Conservation (phyloP, 495 filamentous ascomycete species). For the Penicillium turbatum region DNA sequence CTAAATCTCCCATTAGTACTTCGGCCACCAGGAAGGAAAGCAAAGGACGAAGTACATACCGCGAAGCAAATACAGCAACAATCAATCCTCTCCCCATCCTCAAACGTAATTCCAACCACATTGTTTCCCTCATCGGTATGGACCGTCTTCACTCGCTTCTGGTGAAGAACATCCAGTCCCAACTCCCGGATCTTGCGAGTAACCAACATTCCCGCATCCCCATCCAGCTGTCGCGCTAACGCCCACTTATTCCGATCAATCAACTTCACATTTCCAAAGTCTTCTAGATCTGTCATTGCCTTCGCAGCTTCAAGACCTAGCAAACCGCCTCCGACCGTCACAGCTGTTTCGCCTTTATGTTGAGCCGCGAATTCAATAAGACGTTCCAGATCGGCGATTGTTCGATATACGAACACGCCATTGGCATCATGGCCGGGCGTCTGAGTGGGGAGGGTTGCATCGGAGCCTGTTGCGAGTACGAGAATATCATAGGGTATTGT, state of each 20-base stretch:
- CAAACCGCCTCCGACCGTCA: constrained; percentile 86
- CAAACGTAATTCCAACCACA: constrained; percentile 74
- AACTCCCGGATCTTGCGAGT: constrained; percentile 75
- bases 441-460: constrained; percentile 74
- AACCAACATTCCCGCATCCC: constrained; percentile 78
- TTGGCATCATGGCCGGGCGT: constrained; percentile 82
- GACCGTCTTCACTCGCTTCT: constrained; percentile 71
- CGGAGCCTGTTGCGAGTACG: constrained; percentile 87
- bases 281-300: constrained; percentile 85
- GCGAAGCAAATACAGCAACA: constrained; percentile 90
- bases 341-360: constrained; percentile 65
- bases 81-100: constrained; percentile 77
- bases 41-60: constrained; percentile 39
- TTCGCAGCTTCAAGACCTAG: constrained; percentile 92
- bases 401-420: constrained; percentile 94
- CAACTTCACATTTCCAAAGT: constrained; percentile 72
- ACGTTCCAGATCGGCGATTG: constrained; percentile 76
- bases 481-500: constrained; percentile 81
- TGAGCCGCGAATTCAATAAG: constrained; percentile 69
- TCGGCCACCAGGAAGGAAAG: neutral
- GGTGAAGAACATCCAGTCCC: constrained; percentile 81
- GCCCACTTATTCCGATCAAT: constrained; percentile 92
- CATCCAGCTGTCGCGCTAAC: constrained; percentile 78
- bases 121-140: constrained; percentile 61
- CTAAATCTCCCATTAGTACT: constrained; percentile 12